A percentile compares a stretch with the other conserved stretches of the same genome.
These are phyloP conservation scores for Starmerella tilneyi DNA, from an alignment of 805 yeast genomes.

Conservation along the genomic window DNA sequence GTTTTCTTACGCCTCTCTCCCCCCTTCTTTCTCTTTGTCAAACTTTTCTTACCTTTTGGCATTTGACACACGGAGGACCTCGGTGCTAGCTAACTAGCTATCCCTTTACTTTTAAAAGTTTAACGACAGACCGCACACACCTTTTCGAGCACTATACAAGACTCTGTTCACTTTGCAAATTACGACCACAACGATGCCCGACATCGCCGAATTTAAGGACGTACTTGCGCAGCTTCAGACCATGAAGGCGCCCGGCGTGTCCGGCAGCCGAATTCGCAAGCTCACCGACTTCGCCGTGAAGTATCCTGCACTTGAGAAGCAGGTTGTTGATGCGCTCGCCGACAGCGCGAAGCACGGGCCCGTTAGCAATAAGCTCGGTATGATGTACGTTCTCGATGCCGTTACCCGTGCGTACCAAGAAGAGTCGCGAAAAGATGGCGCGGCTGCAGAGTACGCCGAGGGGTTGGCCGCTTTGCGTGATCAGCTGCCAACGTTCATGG, in stretches of 20 bases:
- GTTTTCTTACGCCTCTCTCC: neutral
- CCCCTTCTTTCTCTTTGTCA: neutral
- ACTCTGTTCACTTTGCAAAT: too few species aligned
- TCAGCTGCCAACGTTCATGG: conserved; percentile 40
- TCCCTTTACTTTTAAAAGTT: conserved; percentile 6
- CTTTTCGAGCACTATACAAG: too few species aligned
- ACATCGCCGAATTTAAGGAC: conserved; percentile 7
- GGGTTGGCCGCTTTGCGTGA: conserved; percentile 13
- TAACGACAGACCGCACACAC: neutral
- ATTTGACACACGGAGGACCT: conserved; percentile 1
- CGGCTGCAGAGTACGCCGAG: neutral
- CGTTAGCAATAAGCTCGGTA: conserved; percentile 76
- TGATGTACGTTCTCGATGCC: conserved; percentile 84
- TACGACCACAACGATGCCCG: too few species aligned
- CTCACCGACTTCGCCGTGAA: conserved; percentile 58
- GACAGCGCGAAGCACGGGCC: conserved; percentile 64
- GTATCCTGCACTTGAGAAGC: conserved; percentile 40
- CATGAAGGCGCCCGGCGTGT: conserved; percentile 67
- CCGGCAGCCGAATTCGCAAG: conserved; percentile 87
- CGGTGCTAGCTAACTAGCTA: conserved; percentile 7
- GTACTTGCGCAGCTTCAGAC: conserved; percentile 26
- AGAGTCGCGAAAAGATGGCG: conserved; percentile 48
- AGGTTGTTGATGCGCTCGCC: conserved; percentile 42
- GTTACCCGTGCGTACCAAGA: conserved; percentile 78
- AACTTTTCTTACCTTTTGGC: neutral